Conservation (phyloP, 1,139 yeast species). For the Blastobotrys illinoisensis region DNA sequence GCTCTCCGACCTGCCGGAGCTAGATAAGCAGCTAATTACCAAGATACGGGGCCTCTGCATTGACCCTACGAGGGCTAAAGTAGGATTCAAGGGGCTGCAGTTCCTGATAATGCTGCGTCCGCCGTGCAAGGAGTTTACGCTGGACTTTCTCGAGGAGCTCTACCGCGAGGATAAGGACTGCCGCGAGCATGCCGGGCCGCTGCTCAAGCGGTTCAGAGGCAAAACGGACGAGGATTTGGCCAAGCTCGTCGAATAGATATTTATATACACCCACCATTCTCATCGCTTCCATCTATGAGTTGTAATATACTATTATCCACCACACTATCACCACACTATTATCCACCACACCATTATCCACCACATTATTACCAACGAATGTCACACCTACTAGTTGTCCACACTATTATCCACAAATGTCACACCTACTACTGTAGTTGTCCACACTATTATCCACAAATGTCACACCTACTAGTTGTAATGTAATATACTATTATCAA, state of each 20-base stretch:
- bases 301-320: neutral
- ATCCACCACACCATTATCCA: too few species aligned
- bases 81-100: constrained; percentile 74
- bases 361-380: too few species aligned
- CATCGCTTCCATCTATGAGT: too few species aligned
- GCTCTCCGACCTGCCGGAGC: constrained; percentile 77
- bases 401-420: too few species aligned
- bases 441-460: too few species aligned
- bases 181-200: constrained; percentile 48
- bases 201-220: constrained; percentile 46
- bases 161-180: constrained; percentile 49
- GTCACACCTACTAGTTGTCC: too few species aligned
- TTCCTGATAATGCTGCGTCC: constrained; percentile 88
- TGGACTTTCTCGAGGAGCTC: constrained; percentile 58
- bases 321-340: too few species aligned
- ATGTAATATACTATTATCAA: too few species aligned
- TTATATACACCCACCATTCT: too few species aligned
- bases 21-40: constrained; percentile 54
- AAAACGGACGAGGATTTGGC: constrained; percentile 10
- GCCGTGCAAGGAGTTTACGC: constrained; percentile 64
- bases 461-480: too few species aligned
- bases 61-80: constrained; percentile 75
- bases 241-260: neutral
- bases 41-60: constrained; percentile 69
- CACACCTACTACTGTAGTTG: too few species aligned